A percentile compares a stretch with the other conserved stretches of the same genome.
Evolutionary conservation across 2,329 filamentous ascomycete genomes (phyloP).

Genomic region (Hortaea sp.): DNA sequence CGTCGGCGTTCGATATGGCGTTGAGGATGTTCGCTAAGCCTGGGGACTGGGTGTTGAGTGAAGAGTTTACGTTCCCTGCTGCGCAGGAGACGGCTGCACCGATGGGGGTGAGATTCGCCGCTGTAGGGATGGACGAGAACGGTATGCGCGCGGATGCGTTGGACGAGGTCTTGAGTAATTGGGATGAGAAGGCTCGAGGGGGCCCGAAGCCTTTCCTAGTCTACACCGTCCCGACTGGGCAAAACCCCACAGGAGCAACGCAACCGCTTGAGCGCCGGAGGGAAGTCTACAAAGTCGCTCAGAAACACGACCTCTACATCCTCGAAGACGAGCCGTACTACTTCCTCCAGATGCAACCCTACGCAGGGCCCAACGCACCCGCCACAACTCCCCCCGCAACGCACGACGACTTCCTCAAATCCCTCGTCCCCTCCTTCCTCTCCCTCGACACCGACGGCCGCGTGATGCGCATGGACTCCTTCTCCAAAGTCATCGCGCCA

Average conservation of each 20-base stretch:
- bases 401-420: constrained; percentile 62
- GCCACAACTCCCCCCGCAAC: constrained; percentile 47
- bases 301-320: constrained; percentile 78
- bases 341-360: constrained; percentile 80
- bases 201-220: constrained; percentile 57
- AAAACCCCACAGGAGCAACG: constrained; percentile 85
- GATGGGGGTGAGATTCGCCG: constrained; percentile 50
- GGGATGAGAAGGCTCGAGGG: constrained; percentile 49
- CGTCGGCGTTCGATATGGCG: constrained; percentile 72
- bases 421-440: constrained; percentile 70
- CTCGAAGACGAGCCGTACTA: constrained; percentile 93
- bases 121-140: constrained; percentile 55
- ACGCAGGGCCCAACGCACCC: constrained; percentile 45
- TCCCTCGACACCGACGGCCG: constrained; percentile 74
- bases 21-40: constrained; percentile 71
- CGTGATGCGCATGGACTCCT: constrained; percentile 83
- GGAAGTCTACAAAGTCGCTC: constrained; percentile 66
- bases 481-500: constrained; percentile 85
- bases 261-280: constrained; percentile 57
- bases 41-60: constrained; percentile 70
- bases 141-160: constrained; percentile 54
- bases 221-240: constrained; percentile 69
- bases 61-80: constrained; percentile 81
- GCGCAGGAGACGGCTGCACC: constrained; percentile 57
- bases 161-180: constrained; percentile 53